phyloP scores from a whole-genome alignment of 2,329 filamentous ascomycete species.

The Aspergillus sp. region DNA sequence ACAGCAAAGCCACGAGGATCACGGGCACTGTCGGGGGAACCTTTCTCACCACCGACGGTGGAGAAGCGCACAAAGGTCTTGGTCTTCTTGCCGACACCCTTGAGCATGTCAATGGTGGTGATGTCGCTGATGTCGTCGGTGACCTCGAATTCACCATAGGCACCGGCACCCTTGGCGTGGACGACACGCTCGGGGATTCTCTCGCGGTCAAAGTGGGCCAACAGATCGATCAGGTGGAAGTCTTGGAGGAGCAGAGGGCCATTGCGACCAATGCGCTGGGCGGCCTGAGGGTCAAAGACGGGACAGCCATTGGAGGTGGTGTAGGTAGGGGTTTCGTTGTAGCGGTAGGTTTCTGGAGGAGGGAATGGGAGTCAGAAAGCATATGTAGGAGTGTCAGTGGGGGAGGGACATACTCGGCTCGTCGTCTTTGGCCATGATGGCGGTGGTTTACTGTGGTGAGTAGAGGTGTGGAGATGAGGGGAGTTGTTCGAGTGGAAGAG shows the following conservation, averaged over 20 bases:
- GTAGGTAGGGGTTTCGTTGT: conserved; percentile 58
- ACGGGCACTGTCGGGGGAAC: conserved; percentile 67
- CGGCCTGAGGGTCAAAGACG: conserved; percentile 51
- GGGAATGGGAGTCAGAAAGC: neutral
- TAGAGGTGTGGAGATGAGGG: neutral
- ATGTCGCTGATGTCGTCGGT: conserved; percentile 51
- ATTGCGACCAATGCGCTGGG: conserved; percentile 54
- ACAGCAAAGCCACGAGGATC: conserved; percentile 71
- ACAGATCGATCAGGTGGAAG: conserved; percentile 63
- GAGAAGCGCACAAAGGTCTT: conserved; percentile 68
- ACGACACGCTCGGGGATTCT: conserved; percentile 42
- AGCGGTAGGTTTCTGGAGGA: conserved; percentile 43
- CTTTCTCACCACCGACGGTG: conserved; percentile 71
- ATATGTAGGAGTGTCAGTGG: neutral
- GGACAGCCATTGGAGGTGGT: conserved; percentile 61
- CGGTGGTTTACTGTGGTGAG: conserved; percentile 1
- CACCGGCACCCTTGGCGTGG: conserved; percentile 43
- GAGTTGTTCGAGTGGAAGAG: neutral
- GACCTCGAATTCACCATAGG: conserved; percentile 44
- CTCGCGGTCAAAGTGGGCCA: conserved; percentile 46
- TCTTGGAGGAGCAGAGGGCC: conserved; percentile 63
- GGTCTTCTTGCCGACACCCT: conserved; percentile 65
- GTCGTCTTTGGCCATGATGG: conserved; percentile 37
- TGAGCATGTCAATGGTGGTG: conserved; percentile 48
- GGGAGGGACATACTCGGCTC: conserved; percentile 25